phyloP scores from a whole-genome alignment of 352 stramenopile species.

The Phytophthora tentaculata region DNA sequence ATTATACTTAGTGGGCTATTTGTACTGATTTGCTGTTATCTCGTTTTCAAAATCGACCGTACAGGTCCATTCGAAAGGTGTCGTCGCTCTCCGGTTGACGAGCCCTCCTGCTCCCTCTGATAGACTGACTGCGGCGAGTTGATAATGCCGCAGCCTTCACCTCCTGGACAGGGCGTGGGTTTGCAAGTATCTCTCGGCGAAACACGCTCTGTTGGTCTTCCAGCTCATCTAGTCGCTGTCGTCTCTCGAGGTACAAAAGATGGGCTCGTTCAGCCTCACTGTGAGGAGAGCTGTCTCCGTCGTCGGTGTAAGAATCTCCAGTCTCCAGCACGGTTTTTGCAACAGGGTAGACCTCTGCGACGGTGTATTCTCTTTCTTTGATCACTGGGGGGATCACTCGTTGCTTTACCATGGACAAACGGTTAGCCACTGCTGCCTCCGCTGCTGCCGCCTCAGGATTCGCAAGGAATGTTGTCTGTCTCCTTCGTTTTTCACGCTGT shows the following conservation, averaged over 20 bases:
- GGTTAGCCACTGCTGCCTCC: constrained; percentile 26
- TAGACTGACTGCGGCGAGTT: constrained; percentile 12
- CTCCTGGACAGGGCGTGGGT: too few species aligned
- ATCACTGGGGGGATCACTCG: background rate
- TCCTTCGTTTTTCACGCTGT: constrained; percentile 18
- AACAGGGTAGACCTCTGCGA: constrained; percentile 29
- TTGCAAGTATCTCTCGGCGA: too few species aligned
- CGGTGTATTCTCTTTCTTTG: constrained; percentile 18
- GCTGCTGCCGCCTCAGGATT: constrained; percentile 29
- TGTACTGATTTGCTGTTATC: constrained; percentile 1
- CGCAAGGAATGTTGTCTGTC: constrained; percentile 32
- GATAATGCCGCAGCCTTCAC: constrained; percentile 3
- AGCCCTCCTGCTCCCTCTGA: background rate
- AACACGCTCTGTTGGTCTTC: constrained; percentile 7
- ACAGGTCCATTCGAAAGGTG: constrained; percentile 40
- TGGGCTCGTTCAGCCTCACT: constrained; percentile 33
- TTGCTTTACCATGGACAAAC: constrained; percentile 6
- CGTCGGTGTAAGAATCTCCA: constrained; percentile 18
- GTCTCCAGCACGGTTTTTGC: constrained; percentile 34
- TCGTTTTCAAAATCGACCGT: constrained; percentile 38
- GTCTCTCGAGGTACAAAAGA: constrained; percentile 28
- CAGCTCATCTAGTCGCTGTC: constrained; percentile 20
- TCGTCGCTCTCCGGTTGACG: constrained; percentile 20
- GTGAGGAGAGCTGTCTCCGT: constrained; percentile 13
- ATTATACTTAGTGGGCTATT: constrained; percentile 3